phyloP scores from a whole-genome alignment of 2,329 filamentous ascomycete species.

The Sporothrix protearum region DNA sequence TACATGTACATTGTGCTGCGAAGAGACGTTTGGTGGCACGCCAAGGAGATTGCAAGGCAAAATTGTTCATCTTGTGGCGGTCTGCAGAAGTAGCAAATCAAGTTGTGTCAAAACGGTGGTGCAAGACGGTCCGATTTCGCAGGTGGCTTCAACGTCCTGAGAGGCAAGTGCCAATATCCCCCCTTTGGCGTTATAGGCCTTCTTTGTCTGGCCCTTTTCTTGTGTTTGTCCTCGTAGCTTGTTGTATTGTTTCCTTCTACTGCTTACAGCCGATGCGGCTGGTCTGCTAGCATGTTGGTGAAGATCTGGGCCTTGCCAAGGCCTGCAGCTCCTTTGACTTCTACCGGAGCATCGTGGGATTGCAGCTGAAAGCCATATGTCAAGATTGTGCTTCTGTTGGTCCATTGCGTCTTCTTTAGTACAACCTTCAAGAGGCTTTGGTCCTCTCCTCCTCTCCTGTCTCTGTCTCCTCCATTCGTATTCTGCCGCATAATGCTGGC shows the following conservation, averaged over 20 bases:
- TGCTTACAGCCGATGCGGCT: neutral
- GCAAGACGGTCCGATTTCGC: neutral
- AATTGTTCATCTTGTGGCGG: neutral
- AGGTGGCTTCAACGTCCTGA: neutral
- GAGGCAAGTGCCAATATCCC: neutral
- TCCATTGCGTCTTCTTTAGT: neutral
- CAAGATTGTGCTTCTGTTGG: neutral
- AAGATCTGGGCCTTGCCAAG: neutral
- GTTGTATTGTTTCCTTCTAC: neutral
- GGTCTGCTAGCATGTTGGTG: neutral
- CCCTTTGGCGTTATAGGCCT: neutral
- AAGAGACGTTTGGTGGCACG: neutral
- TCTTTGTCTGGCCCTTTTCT: neutral
- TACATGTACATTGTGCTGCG: neutral
- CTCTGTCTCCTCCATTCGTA: neutral
- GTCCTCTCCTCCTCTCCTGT: neutral
- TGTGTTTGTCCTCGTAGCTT: neutral
- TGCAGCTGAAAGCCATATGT: neutral
- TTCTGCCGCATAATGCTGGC: neutral
- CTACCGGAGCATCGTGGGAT: neutral
- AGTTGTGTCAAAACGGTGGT: neutral
- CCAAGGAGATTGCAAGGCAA: conserved; percentile 2
- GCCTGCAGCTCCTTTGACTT: neutral
- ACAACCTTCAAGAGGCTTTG: neutral
- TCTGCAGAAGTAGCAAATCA: neutral